Evolutionary conservation across 306 rosid species (phyloP), one percentile per base, ranked within the genome.

Genomic region (Cicer chorassanicum): DNA sequence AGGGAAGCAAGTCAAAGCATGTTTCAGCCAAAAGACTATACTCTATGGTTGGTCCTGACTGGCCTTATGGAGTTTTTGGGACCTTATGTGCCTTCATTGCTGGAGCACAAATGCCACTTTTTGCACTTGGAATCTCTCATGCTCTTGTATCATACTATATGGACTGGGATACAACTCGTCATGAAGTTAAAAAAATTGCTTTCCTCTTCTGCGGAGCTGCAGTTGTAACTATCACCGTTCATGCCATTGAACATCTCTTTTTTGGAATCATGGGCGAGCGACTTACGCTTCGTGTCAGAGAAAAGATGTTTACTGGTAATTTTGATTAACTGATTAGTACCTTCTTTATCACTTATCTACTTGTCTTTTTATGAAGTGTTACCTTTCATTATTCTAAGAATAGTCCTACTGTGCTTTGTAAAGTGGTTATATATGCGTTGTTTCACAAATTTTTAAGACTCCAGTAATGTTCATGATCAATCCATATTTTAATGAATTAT

Each of bases 101-200:
- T 5, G 98, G 97, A 78, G 93, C 98, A 9, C 98, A 94, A 71
- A 94, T 94, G 98, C 97, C 97, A 45, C 94, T 91, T 34, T 94
- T 88, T 65, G 96, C 98, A 74, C 97, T 94, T 3, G 98, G 98
- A 34, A 87, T 94, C 54, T 87, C 98, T 80, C 94, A 94, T 15
- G 96, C 98, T 61, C 97, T 94, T 78, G 98, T 94, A 51, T 73
- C 98, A 5, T 94, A 83, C 79, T 94, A 94, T 80, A 88, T 91
- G 98, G 97, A 92, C 67, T 94, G 98, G 97, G 90, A 91, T 16
- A 90, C 92, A 43, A 94, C 98, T n/a, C 59, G 80, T 6, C 94
- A 9, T 8, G 96, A 94, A 74, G 55, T 94, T 8, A 91, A 76
- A 76, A 91, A 86, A 77, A 88, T 94, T 21, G 73, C 93, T 64